Evolutionary conservation across 1,139 yeast genomes (phyloP).

Genomic region (Nadsonia starkeyi-henricii): DNA sequence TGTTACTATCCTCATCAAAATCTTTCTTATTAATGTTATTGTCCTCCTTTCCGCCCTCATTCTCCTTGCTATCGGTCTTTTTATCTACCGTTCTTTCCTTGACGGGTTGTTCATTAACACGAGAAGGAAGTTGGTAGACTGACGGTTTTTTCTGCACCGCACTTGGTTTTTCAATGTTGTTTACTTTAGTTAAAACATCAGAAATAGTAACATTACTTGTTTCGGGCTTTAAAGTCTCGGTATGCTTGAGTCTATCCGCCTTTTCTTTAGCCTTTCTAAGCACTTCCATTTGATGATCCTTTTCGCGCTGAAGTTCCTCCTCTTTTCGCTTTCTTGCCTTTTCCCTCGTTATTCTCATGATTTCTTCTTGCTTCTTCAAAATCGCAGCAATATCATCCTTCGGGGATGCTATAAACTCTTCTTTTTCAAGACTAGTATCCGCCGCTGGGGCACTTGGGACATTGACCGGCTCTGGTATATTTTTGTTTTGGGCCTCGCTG

Average conservation of each 20-base stretch:
- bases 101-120: neutral
- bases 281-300: neutral
- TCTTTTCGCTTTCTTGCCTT: constrained; percentile 23
- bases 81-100: neutral
- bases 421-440: neutral
- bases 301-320: constrained; percentile 16
- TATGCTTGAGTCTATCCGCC: neutral
- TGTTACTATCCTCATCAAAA: too few species aligned
- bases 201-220: neutral
- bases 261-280: neutral
- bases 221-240: neutral
- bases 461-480: too few species aligned
- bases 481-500: too few species aligned
- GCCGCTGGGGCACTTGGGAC: neutral
- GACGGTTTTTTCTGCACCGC: neutral
- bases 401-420: neutral
- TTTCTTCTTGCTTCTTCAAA: constrained; percentile 21
- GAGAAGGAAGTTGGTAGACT: neutral
- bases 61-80: neutral
- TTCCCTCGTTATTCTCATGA: constrained; percentile 22
- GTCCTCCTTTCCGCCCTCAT: neutral
- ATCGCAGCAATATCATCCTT: constrained; percentile 6
- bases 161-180: neutral
- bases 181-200: too few species aligned
- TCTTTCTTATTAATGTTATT: too few species aligned